Conservation (phyloP, 177 flowering plant species). For the Vitis hybrid region DNA sequence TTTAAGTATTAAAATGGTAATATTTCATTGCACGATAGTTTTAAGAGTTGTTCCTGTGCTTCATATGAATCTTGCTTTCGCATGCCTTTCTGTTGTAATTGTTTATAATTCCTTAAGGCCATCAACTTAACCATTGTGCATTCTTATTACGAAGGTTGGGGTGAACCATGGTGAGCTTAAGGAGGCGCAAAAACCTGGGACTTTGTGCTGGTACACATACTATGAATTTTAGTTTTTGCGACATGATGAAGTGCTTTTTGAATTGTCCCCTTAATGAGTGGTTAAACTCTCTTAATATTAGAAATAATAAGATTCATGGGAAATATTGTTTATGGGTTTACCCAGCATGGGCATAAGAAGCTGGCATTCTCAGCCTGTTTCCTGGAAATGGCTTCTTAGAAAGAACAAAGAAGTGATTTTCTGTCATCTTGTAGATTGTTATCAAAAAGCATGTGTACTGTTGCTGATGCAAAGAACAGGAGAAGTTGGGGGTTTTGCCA, state of each 20-base stretch:
- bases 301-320: neutral
- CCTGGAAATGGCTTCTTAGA: neutral
- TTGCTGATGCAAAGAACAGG: too few relatives aligned
- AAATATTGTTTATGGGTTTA: neutral
- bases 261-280: neutral
- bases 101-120: constrained; percentile 5
- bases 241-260: neutral
- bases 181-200: constrained; percentile 71
- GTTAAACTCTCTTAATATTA: neutral
- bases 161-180: constrained; percentile 69
- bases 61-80: constrained; percentile 1
- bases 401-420: neutral
- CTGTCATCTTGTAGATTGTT: neutral
- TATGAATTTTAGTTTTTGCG: neutral
- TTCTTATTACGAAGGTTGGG: constrained; percentile 13
- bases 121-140: constrained; percentile 14
- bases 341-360: neutral
- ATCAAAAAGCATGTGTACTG: too few relatives aligned
- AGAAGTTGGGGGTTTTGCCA: too few relatives aligned
- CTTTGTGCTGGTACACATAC: constrained; percentile 48
- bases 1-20: too few relatives aligned
- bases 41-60: neutral
- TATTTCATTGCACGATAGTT: neutral
- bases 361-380: neutral
- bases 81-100: neutral